A percentile compares a stretch with the other conserved stretches of the same genome.
These are phyloP conservation scores for Lignosus rhinocerotis DNA, from an alignment of 1,284 basidiomycete species.

Conservation along the genomic window DNA sequence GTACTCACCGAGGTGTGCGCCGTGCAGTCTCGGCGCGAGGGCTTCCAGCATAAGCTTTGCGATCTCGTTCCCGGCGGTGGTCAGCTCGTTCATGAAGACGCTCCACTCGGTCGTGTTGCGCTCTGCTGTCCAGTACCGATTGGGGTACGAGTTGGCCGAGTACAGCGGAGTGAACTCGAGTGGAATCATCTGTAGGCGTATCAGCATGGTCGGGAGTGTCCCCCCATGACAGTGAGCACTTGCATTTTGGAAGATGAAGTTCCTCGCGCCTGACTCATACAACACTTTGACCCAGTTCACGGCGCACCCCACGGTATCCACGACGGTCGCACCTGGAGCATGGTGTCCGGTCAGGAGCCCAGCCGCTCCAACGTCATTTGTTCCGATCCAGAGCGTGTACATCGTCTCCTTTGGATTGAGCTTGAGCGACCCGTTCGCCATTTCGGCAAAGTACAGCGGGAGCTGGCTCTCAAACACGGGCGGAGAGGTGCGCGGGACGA, in stretches of 20 bases:
- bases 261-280: constrained; percentile 42
- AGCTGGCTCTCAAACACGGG: constrained; percentile 39
- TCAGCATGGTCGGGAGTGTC: background rate
- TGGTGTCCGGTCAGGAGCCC: constrained; percentile 36
- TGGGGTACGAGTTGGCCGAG: constrained; percentile 30
- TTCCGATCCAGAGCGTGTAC: constrained; percentile 49
- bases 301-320: constrained; percentile 39
- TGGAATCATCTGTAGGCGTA: constrained; percentile 33
- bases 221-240: constrained; percentile 11
- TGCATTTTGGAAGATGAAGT: constrained; percentile 48
- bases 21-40: constrained; percentile 32
- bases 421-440: constrained; percentile 25
- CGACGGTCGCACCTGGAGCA: constrained; percentile 38
- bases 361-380: constrained; percentile 43
- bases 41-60: constrained; percentile 32
- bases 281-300: constrained; percentile 39
- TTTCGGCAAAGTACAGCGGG: constrained; percentile 36
- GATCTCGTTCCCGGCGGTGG: constrained; percentile 35
- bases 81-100: constrained; percentile 36
- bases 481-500: constrained; percentile 39
- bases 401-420: constrained; percentile 37
- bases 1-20: constrained; percentile 34
- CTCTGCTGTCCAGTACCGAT: constrained; percentile 24
- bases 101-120: constrained; percentile 26
- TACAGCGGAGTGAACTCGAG: constrained; percentile 35